Conservation (phyloP, 2,329 filamentous ascomycete genomes). For the Spiromastix sp. region DNA sequence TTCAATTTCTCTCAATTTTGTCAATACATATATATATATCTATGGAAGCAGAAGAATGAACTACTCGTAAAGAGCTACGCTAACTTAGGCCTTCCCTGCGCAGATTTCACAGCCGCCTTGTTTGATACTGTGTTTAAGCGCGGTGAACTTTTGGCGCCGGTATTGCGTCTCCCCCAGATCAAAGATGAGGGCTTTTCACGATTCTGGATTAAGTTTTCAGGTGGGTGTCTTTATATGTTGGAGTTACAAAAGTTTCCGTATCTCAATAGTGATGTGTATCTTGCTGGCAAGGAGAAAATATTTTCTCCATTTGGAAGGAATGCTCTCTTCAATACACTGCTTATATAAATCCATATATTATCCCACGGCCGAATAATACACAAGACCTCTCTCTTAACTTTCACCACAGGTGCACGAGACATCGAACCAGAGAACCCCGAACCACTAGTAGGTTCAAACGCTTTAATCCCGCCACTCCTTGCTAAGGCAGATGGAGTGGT, state of each 20-base stretch:
- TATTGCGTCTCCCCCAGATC: constrained; percentile 21
- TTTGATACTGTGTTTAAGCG: constrained; percentile 23
- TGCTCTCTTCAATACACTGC: too few species aligned
- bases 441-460: constrained; percentile 21
- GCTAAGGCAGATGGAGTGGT: constrained; percentile 32
- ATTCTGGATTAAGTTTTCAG: constrained; percentile 31
- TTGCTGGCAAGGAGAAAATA: too few species aligned
- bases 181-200: constrained; percentile 31
- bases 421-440: constrained; percentile 5
- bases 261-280: too few species aligned
- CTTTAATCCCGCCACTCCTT: constrained; percentile 32
- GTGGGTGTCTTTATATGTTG: constrained; percentile 16
- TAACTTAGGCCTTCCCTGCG: not conserved
- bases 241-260: too few species aligned
- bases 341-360: too few species aligned
- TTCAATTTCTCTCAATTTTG: too few species aligned
- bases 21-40: too few species aligned
- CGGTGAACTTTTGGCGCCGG: constrained; percentile 25
- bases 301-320: too few species aligned
- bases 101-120: constrained; percentile 24
- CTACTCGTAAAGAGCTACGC: too few species aligned
- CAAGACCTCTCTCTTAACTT: too few species aligned
- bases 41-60: too few species aligned
- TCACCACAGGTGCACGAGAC: constrained; percentile 5
- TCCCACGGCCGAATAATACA: too few species aligned